Conservation (phyloP, 345 rosid genomes). For the Balakata baccata region DNA sequence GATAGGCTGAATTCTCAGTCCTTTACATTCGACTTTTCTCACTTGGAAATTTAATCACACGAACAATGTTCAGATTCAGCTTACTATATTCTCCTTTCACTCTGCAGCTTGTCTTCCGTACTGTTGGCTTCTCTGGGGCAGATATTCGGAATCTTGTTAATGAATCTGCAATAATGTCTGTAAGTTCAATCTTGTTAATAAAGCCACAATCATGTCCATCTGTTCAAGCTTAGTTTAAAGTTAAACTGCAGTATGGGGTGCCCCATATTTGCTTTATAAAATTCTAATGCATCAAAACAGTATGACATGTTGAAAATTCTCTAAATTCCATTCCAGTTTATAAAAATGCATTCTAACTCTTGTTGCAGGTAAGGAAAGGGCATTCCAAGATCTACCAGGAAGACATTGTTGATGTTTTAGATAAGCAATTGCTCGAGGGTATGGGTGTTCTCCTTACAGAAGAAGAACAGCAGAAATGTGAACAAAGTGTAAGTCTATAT, state of each 20-base stretch:
- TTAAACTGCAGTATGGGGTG: neutral
- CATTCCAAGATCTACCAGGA: constrained; percentile 74
- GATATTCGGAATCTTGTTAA: constrained; percentile 94
- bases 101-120: constrained; percentile 85
- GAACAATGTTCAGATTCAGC: neutral
- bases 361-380: constrained; percentile 79
- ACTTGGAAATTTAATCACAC: neutral
- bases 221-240: neutral
- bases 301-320: constrained; percentile 1
- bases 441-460: constrained; percentile 96
- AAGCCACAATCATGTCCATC: neutral
- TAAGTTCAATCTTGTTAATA: constrained; percentile 37
- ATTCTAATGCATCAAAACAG: constrained; percentile 5
- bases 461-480: constrained; percentile 90
- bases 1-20: neutral
- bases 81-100: constrained; percentile 7
- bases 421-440: constrained; percentile 95
- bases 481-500: constrained; percentile 64
- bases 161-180: constrained; percentile 97
- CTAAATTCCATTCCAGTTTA: constrained; percentile 13
- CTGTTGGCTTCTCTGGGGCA: constrained; percentile 95
- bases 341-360: constrained; percentile 4
- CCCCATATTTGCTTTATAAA: neutral
- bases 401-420: constrained; percentile 85
- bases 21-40: neutral